Evolutionary conservation across 73 alveolate genomes (phyloP), one percentile per base, ranked within the genome.

Genomic region (Uronychia setigera): DNA sequence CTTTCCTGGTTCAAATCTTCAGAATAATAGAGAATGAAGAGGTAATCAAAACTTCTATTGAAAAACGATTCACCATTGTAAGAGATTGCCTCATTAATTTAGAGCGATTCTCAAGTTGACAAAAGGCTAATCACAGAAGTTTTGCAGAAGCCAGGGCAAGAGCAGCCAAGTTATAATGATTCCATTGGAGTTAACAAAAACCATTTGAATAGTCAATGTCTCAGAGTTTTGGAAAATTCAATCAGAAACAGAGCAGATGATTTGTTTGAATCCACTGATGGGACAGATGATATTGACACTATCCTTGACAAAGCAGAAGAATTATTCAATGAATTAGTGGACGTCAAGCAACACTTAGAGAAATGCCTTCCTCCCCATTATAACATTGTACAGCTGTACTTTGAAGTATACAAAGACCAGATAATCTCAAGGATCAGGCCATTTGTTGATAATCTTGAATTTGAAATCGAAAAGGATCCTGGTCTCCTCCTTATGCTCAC

Each of bases 401-500:
- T 80, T 58, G 34, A 80, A 5, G 78, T 60, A 0, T 46, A 58
- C 59, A 80, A 80, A 29, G 79, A 80, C 28, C 28, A 26, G 28
- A 80, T 80, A 13, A 1, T 80, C 0, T 26, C 35, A 32, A 80
- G 58, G 79, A 34, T 80, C 35, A 13, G 29, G 27, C 86, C 86
- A 26, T 80, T 33, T 57, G 79, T 80, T 0, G 86, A 80, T 1
- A 80, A 80, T 30, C 25, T 80, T 31, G 86, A 80, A 9, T 33
- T 33, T 33, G 58, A 33, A 9, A 80, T 80, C 30, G 86, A 80
- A 25, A 34, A 80, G 28, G 86, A 58, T 29, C 35, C 35, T 33
- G 79, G 86, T 25, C 58, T 80, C 29, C 79, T 80, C 5, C 86
- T 80, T 14, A 29, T 80, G 67, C 79, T 80, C 25, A 76, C 58